Base-by-base conservation (phyloP, 768 basidiomycete species). In the Infundibulicybe gibba region DNA sequence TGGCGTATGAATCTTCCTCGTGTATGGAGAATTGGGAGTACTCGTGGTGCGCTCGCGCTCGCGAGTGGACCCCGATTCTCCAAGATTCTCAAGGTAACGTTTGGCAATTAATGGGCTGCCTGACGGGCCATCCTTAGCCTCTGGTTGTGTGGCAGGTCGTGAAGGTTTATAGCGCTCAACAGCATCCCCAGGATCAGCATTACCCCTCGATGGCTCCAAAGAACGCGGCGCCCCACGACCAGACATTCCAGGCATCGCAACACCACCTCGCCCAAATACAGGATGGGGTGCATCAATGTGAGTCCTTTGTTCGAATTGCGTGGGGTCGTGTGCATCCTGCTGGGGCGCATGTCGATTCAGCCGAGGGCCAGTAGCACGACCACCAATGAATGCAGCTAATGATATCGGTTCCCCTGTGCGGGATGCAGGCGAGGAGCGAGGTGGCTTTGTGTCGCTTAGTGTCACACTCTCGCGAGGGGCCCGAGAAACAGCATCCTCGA, bases 321-420 rank as follows among this genome's bases (percentile, higher is more conserved):
- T 79, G 1, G 80, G 81, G 55, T 83, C 78, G 56, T 79, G 70
- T 9, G 74, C 74, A 64, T 91, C 80, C 54, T 71, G 71, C 59
- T 91, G 90, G 3, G 88, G 82, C 14, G 82, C 80, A 55, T 82
- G 87, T 48, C 73, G 79, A 52, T 77, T 90, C 37, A 92, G 72
- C 32, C 84, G 74, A 3, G 88, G 88, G 17, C 87, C 90, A 37
- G 80, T 76, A 12, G 83, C 88, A 20, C 73, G 78, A 6, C 90
- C 88, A 32, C 90, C 90, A 54, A 91, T 91, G 61, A 91, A 89
- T 2, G 84, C 77, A 0, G 90, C 89, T 20, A 91, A 74, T 2
- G 90, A 92, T 8, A 86, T 81, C 10, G 81, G 70, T 35, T 76
- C 69, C 25, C 25, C 8, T 4, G 25, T 25, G 25, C 25, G 25